These are phyloP conservation scores for Mrakia blollopis DNA, from an alignment of 768 basidiomycete species.

Conservation along the genomic window DNA sequence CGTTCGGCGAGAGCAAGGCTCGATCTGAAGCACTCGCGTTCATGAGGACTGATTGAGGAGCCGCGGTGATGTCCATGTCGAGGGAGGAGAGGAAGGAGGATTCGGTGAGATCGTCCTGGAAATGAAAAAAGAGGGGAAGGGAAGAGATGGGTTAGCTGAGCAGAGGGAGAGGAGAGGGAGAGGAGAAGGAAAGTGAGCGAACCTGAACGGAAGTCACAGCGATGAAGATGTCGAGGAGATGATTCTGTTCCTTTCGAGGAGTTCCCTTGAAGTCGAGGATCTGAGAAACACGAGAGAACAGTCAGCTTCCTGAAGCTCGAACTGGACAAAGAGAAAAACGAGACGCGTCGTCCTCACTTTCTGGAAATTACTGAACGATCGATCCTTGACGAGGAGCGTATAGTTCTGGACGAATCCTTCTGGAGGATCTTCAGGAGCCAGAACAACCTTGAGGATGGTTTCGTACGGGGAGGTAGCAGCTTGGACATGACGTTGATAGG, in stretches of 20 bases:
- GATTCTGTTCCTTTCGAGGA: constrained; percentile 75
- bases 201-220: constrained; percentile 69
- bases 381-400: constrained; percentile 86
- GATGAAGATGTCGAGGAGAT: constrained; percentile 83
- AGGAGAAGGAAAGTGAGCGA: no score
- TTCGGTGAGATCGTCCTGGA: constrained; percentile 76
- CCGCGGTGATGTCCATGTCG: constrained; percentile 78
- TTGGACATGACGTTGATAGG: constrained; percentile 31
- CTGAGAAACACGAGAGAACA: constrained; percentile 47
- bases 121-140: no score
- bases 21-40: constrained; percentile 25
- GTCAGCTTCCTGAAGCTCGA: background rate
- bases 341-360: constrained; percentile 56
- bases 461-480: constrained; percentile 65
- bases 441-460: constrained; percentile 88
- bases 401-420: constrained; percentile 96
- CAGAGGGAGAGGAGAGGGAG: no score
- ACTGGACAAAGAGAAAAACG: background rate
- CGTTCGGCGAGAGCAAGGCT: constrained; percentile 21
- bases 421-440: constrained; percentile 88
- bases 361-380: constrained; percentile 95
- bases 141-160: no score
- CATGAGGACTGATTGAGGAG: constrained; percentile 11
- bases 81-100: constrained; percentile 88
- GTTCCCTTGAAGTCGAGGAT: constrained; percentile 94